Percentiles rank a stretch among this genome's conserved stretches.
Evolutionary conservation across 768 basidiomycete species (phyloP).

Genomic region (Phlebiopsis gigantea): DNA sequence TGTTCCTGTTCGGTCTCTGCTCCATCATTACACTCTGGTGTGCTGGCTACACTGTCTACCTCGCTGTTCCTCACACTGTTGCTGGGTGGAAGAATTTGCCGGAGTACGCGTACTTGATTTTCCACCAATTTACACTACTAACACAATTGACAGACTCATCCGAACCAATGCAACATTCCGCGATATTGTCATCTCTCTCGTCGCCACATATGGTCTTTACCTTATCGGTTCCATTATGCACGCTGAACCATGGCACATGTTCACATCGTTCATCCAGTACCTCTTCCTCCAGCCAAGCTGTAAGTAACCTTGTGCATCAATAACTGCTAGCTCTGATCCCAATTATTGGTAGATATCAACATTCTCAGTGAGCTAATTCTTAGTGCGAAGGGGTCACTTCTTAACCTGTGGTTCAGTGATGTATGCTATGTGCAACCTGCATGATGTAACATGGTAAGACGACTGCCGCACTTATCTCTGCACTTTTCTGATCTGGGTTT

Average conservation of each 20-base stretch:
- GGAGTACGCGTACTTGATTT: slow-evolving; percentile 56
- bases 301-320: slow-evolving; percentile 27
- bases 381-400: neutral
- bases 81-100: slow-evolving; percentile 71
- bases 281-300: slow-evolving; percentile 82
- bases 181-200: slow-evolving; percentile 78
- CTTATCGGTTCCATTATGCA: slow-evolving; percentile 84
- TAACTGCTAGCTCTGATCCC: neutral
- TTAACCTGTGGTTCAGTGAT: slow-evolving; percentile 47
- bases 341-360: slow-evolving; percentile 53
- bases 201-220: slow-evolving; percentile 79
- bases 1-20: slow-evolving; percentile 74
- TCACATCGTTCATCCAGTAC: slow-evolving; percentile 90
- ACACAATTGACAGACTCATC: slow-evolving; percentile 41
- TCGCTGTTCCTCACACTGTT: slow-evolving; percentile 71
- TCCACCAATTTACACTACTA: neutral
- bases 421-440: slow-evolving; percentile 91
- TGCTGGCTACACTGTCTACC: slow-evolving; percentile 86
- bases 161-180: slow-evolving; percentile 64
- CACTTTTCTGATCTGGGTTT: neutral
- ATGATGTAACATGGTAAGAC: slow-evolving; percentile 75
- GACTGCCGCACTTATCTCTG: neutral
- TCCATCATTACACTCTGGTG: slow-evolving; percentile 82
- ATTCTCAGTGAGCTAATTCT: slow-evolving; percentile 54
- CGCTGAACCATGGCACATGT: slow-evolving; percentile 95